Evolutionary conservation across 306 rosid genomes (phyloP).

Genomic region (Fragaria nilgerrensis): DNA sequence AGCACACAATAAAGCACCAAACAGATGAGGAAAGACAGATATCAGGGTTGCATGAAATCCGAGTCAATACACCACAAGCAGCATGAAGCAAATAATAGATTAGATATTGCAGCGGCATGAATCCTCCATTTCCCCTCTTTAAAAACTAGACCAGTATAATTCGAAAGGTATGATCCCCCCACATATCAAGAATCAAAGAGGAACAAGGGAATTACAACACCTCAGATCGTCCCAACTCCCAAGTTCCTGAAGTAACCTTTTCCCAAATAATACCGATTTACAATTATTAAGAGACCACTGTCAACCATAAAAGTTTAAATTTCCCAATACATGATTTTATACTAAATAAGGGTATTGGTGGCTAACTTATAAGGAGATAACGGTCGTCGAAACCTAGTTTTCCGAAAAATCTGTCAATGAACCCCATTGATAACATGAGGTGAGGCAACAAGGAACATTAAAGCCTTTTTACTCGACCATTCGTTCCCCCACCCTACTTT

Average conservation of each 20-base stretch:
- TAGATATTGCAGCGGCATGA: neutral
- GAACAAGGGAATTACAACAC: neutral
- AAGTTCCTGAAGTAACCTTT: neutral
- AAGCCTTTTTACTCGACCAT: neutral
- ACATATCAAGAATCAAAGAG: neutral
- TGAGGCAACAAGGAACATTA: neutral
- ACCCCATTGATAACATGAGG: neutral
- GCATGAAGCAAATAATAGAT: neutral
- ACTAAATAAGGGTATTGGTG: neutral
- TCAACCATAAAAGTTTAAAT: neutral
- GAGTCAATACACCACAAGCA: neutral
- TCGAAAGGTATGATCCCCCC: neutral
- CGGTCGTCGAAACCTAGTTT: neutral
- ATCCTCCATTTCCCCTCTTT: neutral
- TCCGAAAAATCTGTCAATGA: neutral
- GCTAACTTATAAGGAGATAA: neutral
- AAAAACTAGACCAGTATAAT: neutral
- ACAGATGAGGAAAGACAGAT: neutral
- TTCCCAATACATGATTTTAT: neutral
- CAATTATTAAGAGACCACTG: neutral
- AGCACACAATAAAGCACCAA: neutral
- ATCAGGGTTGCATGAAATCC: neutral
- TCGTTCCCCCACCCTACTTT: neutral
- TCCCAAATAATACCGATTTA: neutral
- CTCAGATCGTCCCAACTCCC: neutral